These are phyloP conservation scores for Neurospora tetrasperma DNA, from an alignment of 495 filamentous ascomycete species.

Conservation along the genomic window DNA sequence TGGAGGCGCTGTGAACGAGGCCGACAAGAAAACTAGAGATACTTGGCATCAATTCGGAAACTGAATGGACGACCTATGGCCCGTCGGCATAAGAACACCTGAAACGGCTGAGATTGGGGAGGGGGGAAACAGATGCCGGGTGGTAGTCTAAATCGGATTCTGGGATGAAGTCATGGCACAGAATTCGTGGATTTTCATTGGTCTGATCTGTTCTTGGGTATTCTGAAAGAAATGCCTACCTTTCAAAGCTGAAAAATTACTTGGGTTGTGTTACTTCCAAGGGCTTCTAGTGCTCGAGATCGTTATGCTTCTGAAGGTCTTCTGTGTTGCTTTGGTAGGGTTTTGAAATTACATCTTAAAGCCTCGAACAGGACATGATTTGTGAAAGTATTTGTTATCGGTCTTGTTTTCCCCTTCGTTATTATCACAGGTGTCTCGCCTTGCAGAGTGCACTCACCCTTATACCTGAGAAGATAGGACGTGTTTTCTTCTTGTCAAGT, in stretches of 20 bases:
- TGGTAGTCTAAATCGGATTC: background rate
- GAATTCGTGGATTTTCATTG: background rate
- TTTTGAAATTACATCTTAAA: background rate
- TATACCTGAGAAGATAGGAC: background rate
- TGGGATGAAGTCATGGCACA: background rate
- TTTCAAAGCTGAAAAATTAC: background rate
- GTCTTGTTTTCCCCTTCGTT: background rate
- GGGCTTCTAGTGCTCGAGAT: background rate
- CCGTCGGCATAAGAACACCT: no score
- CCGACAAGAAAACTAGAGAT: no score
- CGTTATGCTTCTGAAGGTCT: background rate
- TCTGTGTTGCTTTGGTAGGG: background rate
- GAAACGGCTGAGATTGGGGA: no score
- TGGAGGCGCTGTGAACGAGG: no score
- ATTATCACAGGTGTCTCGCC: background rate
- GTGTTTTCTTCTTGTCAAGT: background rate
- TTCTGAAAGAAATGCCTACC: background rate
- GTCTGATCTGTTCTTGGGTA: background rate
- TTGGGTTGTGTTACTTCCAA: background rate
- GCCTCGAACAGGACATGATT: background rate
- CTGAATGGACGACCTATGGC: no score
- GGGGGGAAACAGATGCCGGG: background rate
- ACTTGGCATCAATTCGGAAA: no score
- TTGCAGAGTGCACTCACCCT: background rate
- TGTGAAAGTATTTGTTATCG: background rate